Base-by-base conservation (phyloP, 352 stramenopile species). In the Plasmopara viticola region DNA sequence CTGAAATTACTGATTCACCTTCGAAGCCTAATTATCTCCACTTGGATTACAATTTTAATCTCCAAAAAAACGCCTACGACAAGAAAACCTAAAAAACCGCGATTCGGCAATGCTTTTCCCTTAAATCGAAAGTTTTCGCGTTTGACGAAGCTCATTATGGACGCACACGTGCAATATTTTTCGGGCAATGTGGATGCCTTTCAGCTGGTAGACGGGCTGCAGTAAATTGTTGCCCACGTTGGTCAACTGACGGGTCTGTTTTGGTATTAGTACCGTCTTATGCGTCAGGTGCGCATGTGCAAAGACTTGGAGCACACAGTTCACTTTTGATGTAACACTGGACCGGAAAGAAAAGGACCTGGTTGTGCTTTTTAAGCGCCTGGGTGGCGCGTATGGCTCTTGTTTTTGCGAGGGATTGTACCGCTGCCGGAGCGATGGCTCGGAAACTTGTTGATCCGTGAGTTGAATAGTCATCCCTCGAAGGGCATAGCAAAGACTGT, bases 1-100 rank as follows among this genome's bases (percentile, higher is more conserved):
- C 81, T 99, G 30, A 99, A 99, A 65, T 68, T 99, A 49, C 70
- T 99, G 25, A 99, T 99, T 60, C 96, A 99, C 62, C 86, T 97
- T 44, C 99, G 99, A 69, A 98, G 98, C 63, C 73, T 99, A 99
- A 99, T 66, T 99, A 99, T 67, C 74, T 99, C 33, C 97, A 99
- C 75, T 81, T 99, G 58, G 97, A 99, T 70, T 99, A 99, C 87
- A 99, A 99, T 67, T 99, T 99, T 67, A 99, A 99, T 74, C 68
- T 99, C n/a, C n/a, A 99, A 99, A 72, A 99, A 99, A 82, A 99
- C 97, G 30, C 75, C 99, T 51, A 99, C 97, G 10, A 99, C 97
- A 2, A 99, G 99, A 71, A 97, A 99, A 64, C 81, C 97, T 30
- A 99, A 99, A 68, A 99, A 99, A 64, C 98, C 90, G 53, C 87